Conservation (phyloP, 2,329 filamentous ascomycete genomes). For the Aureobasidium uvarum region DNA sequence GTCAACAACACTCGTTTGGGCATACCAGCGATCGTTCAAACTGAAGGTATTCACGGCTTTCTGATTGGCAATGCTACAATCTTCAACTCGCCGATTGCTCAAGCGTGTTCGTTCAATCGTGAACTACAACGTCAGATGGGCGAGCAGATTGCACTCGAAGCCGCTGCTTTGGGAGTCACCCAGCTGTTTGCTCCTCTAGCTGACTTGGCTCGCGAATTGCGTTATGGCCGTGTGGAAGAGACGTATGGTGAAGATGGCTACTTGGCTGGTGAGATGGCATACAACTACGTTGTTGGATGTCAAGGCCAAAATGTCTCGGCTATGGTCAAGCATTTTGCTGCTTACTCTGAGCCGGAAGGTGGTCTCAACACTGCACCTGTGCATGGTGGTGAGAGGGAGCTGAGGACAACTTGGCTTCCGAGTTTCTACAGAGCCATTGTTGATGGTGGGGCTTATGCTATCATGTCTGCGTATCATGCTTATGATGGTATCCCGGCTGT, state of each 20-base stretch:
- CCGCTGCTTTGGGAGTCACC: slow-evolving; percentile 66
- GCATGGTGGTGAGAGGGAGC: slow-evolving; percentile 56
- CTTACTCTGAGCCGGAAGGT: slow-evolving; percentile 67
- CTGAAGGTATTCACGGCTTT: slow-evolving; percentile 72
- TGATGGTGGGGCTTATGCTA: slow-evolving; percentile 63
- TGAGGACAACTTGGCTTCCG: slow-evolving; percentile 55
- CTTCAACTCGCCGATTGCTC: slow-evolving; percentile 73
- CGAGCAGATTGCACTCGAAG: slow-evolving; percentile 62
- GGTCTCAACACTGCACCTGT: slow-evolving; percentile 66
- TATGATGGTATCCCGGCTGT: slow-evolving; percentile 70
- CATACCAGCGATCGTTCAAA: slow-evolving; percentile 71
- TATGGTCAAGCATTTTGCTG: slow-evolving; percentile 74
- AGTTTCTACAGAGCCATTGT: slow-evolving; percentile 69
- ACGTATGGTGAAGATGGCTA: slow-evolving; percentile 68
- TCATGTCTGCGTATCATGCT: slow-evolving; percentile 72
- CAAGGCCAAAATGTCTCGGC: slow-evolving; percentile 65
- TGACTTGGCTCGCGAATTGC: slow-evolving; percentile 68
- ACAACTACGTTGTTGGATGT: slow-evolving; percentile 59
- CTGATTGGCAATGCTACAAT: slow-evolving; percentile 71
- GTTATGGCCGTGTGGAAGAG: slow-evolving; percentile 72
- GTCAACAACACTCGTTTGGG: slow-evolving; percentile 64
- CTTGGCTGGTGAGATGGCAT: slow-evolving; percentile 66
- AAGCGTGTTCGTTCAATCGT: slow-evolving; percentile 69
- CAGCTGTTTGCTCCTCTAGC: slow-evolving; percentile 70
- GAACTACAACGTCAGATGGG: slow-evolving; percentile 66